These are phyloP conservation scores for Anthoceros angustus DNA, from an alignment of 225 moss, liverwort and hornwort genomes.

Conservation along the genomic window DNA sequence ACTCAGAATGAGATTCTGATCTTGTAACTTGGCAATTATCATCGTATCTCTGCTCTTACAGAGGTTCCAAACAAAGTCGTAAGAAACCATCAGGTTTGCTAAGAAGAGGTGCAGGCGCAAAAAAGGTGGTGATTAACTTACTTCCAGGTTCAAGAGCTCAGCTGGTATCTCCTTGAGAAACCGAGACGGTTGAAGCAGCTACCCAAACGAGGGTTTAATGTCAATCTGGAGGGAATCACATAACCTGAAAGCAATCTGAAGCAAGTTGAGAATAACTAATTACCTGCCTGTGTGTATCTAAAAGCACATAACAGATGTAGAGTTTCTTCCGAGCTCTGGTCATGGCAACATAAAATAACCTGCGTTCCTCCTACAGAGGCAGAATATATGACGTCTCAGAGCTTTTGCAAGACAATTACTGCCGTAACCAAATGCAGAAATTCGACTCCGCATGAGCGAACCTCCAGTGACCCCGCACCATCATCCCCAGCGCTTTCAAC, in stretches of 20 bases:
- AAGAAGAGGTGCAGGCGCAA: no score
- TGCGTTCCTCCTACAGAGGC: conserved; percentile 61
- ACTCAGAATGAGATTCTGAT: no score
- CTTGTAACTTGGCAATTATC: conserved; percentile 8
- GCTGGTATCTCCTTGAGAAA: conserved; percentile 67
- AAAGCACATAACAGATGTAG: conserved; percentile 56
- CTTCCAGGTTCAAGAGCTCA: conserved; percentile 55
- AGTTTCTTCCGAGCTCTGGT: conserved; percentile 84
- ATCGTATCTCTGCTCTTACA: no score
- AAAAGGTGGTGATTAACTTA: conserved; percentile 11
- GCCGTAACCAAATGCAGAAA: background rate
- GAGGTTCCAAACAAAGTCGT: no score
- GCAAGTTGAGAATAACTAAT: background rate
- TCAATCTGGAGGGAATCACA: background rate
- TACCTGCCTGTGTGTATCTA: conserved; percentile 68
- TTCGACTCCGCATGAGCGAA: conserved; percentile 7
- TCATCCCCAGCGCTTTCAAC: conserved; percentile 32
- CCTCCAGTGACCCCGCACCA: conserved; percentile 57
- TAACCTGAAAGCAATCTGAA: background rate
- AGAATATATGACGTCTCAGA: conserved; percentile 4
- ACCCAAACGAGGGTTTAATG: conserved; percentile 4
- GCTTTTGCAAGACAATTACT: background rate
- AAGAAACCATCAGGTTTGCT: no score
- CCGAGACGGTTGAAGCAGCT: conserved; percentile 75
- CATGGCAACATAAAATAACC: conserved; percentile 95